Base-by-base conservation (phyloP, 164 flowering plant genomes). In the Taxillus chinensis region DNA sequence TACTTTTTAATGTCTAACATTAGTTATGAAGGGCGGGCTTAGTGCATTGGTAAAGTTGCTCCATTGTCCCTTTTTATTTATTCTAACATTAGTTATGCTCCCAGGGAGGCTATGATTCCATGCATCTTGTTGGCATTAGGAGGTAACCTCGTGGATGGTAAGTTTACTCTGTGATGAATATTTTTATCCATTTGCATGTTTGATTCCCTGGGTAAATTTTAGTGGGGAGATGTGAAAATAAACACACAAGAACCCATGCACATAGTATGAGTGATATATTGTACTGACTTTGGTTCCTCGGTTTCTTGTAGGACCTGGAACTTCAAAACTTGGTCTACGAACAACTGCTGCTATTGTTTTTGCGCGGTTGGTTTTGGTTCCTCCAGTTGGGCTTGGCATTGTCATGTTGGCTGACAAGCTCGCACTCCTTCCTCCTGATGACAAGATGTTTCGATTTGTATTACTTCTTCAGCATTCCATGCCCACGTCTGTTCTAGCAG, bases 401-500 rank as follows among this genome's bases (percentile, higher is more conserved):
- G 96, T 93, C 52, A 86, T 59, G 63, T 57, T 87, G 68, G 97
- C 99, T 60, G 99, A 90, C 73, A 86, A 77, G 71, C 89, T 93
- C 42, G 97, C 96, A 17, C 83, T 89, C 76, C 84, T 93, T 60
- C 99, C 97, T 40, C 65, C 89, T 11, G 90, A 77, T 15, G 96
- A 93, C 70, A 89, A 87, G 77, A 90, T 93, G 97, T 93, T 93
- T 67, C 75, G 80, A 43, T 93, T 93, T 68, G 82, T 93, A 69
- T 83, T 87, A 9, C 96, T 93, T 37, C 93, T 93, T 45, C 99
- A 93, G 71, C 92, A 93, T 69, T 70, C 96, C 41, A 93, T 93
- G 99, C 99, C 99, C 27, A 93, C 99, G 63, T 93, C 99, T 46
- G 87, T 93, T 61, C 96, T 91, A 57, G 75, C 99, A 46, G 95